phyloP scores from a whole-genome alignment of 176 grass and related monocot species.

The Avena sativa region DNA sequence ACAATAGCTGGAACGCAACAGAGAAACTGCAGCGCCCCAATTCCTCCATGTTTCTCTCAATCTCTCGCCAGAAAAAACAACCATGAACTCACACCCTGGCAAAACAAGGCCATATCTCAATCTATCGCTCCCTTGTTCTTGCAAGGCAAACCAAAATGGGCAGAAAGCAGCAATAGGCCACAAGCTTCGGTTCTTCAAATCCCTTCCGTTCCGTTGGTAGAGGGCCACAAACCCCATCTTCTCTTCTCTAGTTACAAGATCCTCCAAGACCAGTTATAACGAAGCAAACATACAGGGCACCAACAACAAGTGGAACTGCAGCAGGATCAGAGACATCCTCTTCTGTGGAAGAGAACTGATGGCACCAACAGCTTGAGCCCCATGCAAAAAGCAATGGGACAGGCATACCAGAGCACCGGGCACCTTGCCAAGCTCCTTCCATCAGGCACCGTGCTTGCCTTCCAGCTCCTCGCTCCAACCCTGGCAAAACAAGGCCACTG shows the following conservation, averaged over 20 bases:
- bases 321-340: constrained; percentile 50
- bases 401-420: constrained; percentile 64
- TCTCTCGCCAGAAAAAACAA: background rate
- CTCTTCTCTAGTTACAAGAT: constrained; percentile 29
- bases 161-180: constrained; percentile 32
- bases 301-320: constrained; percentile 39
- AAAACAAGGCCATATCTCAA: background rate
- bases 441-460: constrained; percentile 68
- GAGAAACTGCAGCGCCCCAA: constrained; percentile 8
- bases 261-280: background rate
- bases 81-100: constrained; percentile 1
- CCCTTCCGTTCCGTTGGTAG: background rate
- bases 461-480: constrained; percentile 68
- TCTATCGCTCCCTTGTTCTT: constrained; percentile 46
- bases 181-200: constrained; percentile 5
- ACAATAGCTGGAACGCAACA: constrained; percentile 17
- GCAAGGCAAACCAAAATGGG: constrained; percentile 36
- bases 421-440: constrained; percentile 82
- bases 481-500: constrained; percentile 61
- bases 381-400: constrained; percentile 59
- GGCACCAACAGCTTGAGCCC: constrained; percentile 28
- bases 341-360: constrained; percentile 51
- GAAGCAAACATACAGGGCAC: constrained; percentile 12
- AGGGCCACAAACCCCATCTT: constrained; percentile 1
- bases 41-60: background rate